Conservation (phyloP, 2,329 filamentous ascomycete genomes). For the Claviceps sp. region DNA sequence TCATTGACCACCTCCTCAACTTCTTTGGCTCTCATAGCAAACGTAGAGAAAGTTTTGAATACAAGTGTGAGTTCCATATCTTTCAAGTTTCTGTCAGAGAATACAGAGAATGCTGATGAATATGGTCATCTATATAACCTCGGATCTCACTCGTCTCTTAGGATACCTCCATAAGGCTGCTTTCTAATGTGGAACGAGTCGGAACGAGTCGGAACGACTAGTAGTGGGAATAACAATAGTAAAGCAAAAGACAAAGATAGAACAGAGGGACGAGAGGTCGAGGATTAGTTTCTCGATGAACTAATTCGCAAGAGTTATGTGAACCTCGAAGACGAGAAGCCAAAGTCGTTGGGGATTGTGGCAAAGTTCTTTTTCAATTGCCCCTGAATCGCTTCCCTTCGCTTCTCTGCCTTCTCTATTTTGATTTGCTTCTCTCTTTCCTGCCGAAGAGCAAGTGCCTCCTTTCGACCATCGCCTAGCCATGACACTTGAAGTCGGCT, state of each 20-base stretch:
- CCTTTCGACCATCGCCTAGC: constrained; percentile 12
- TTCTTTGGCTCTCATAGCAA: no score
- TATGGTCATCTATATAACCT: no score
- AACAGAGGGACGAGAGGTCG: background rate
- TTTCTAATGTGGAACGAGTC: no score
- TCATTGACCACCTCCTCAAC: no score
- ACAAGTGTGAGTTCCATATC: no score
- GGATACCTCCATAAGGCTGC: no score
- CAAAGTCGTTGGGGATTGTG: constrained; percentile 1
- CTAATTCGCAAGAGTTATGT: background rate
- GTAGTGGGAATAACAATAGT: background rate
- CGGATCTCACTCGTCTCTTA: no score
- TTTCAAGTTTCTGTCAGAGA: no score
- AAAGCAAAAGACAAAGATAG: background rate
- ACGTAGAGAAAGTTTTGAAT: no score
- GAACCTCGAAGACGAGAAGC: background rate
- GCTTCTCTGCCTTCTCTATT: constrained; percentile 4
- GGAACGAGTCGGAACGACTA: no score
- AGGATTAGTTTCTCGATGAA: background rate
- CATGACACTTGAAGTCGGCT: constrained; percentile 10
- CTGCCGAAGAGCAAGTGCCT: constrained; percentile 1
- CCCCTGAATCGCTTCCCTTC: background rate
- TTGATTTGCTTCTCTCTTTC: constrained; percentile 1
- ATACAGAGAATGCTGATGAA: no score
- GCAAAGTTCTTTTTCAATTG: background rate